Base-by-base conservation (phyloP, 331 rosid species). In the Erythrophleum ivorense region DNA sequence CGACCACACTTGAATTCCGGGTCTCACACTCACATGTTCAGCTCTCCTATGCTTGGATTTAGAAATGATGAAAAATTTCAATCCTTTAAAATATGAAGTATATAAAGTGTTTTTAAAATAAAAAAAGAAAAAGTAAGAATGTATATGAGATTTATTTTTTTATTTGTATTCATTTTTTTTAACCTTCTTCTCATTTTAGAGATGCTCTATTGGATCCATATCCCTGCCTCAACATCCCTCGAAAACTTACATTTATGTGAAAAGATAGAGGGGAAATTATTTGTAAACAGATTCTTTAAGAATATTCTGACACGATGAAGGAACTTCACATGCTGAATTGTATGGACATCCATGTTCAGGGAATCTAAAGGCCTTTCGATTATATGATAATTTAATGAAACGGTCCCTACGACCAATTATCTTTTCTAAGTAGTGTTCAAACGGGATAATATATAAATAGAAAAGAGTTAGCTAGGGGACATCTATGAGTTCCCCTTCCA, bases 261-360 rank as follows among this genome's bases (percentile, higher is more conserved):
- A 2, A 36, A 43, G 48, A 43, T 1, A 4, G 45, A 6, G 14
- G 69, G 21, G 45, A 36, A 54, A 43, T 55, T 66, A 7, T 9
- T 63, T 33, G 69, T 14, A 11, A 34, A 58, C 33, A 34, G 14
- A 73, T 64, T 81, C 13, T 24, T 6, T 46, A 46, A 46, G 52
- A 73, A 63, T 40, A 52, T 52, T 63, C 60, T 53, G 31, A 54
- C 34, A 1, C 18, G 16, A 64, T 41, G 53, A 52, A 78, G 65
- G 38, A 83, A 78, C 43, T 78, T 54, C 76, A 65, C 62, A 41
- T 64, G 80, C 62, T 59, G 29, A 33, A 54, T 40, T 64, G 36
- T 54, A 68, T 33, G 40, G 9, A 1, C 38, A 6, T 13, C 8
- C 48, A 15, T 45, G 52, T 79, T 55, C 16, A 55, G 59, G 54